Evolutionary conservation across 108 stramenopile genomes (phyloP).

Genomic region (Cyclotella choctawhatcheeana): DNA sequence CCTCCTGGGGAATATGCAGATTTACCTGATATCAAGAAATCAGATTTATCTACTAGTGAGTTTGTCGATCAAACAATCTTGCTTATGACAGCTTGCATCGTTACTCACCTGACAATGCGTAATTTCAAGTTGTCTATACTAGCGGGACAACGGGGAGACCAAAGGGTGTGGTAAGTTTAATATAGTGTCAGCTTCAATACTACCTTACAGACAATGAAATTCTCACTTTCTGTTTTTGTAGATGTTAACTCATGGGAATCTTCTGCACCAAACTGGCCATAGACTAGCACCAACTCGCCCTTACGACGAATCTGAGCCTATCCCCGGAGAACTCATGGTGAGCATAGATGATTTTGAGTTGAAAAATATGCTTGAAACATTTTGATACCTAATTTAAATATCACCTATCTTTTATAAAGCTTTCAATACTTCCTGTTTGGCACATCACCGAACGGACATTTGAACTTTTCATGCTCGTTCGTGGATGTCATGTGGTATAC

Average conservation of each 20-base stretch:
- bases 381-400: background rate
- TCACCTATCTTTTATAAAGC: background rate
- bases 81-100: background rate
- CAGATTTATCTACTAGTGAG: conserved; percentile 85
- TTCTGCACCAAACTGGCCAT: conserved; percentile 85
- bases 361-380: no score
- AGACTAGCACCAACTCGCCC: conserved; percentile 70
- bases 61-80: background rate
- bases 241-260: conserved; percentile 96
- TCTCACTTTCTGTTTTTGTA: background rate
- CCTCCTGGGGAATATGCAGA: conserved; percentile 36
- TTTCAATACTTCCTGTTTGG: conserved; percentile 86
- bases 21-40: conserved; percentile 57
- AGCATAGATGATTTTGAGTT: background rate
- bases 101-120: no score
- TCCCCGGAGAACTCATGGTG: conserved; percentile 87
- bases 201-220: background rate
- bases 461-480: conserved; percentile 82
- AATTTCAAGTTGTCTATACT: conserved; percentile 82
- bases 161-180: conserved; percentile 83
- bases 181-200: background rate
- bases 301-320: conserved; percentile 80
- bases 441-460: conserved; percentile 93
- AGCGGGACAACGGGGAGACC: conserved; percentile 96
- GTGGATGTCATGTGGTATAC: conserved; percentile 90